These are phyloP conservation scores for Coemansia sp. DNA, from an alignment of 192 early-diverging fungal species.

Conservation along the genomic window DNA sequence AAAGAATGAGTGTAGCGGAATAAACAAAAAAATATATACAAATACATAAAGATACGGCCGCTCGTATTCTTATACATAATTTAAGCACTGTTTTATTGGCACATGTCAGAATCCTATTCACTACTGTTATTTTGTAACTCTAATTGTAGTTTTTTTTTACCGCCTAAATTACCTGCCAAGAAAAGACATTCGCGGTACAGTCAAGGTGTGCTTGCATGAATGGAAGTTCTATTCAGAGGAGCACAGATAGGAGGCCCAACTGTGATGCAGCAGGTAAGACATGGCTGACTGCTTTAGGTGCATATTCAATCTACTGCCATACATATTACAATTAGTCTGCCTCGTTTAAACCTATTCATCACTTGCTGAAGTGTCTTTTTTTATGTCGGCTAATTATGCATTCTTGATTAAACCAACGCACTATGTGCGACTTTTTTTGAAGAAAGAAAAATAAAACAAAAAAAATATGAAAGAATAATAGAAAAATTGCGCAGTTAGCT, in stretches of 20 bases:
- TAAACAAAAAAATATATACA: background rate
- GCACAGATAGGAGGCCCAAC: background rate
- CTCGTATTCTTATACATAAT: constrained; percentile 6
- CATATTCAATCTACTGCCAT: constrained; percentile 9
- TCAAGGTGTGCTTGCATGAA: constrained; percentile 5
- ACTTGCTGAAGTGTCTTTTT: background rate
- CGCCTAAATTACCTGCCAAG: background rate
- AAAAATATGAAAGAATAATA: background rate
- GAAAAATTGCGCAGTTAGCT: background rate
- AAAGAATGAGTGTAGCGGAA: background rate
- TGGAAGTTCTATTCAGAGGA: constrained; percentile 1
- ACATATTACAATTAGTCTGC: constrained; percentile 5
- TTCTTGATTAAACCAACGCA: background rate
- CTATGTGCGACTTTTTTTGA: background rate
- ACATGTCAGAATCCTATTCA: background rate
- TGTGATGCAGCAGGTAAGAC: background rate
- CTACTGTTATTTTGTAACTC: constrained; percentile 2
- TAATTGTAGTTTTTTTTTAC: background rate
- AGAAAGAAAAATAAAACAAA: background rate
- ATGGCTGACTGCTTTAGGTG: constrained; percentile 9
- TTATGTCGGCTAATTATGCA: background rate
- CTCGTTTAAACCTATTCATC: background rate
- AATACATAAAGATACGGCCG: background rate
- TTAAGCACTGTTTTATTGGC: background rate
- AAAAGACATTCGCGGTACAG: background rate